Percentiles rank a stretch among this genome's conserved stretches.
These are phyloP conservation scores for Boehmeria nivea DNA, from an alignment of 306 rosid genomes.

Conservation along the genomic window DNA sequence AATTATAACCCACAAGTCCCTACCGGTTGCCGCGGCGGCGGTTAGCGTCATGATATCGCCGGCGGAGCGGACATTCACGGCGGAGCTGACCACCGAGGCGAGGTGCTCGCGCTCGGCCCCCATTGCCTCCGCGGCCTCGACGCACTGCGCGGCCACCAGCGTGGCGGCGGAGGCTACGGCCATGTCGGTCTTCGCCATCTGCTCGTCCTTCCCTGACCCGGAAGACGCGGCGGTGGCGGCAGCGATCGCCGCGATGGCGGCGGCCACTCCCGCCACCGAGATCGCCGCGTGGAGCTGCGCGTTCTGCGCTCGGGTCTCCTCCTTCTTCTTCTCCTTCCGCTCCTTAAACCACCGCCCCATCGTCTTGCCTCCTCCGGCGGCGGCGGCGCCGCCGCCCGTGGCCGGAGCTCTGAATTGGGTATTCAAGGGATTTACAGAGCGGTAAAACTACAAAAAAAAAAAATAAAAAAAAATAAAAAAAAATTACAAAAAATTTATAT, in stretches of 20 bases:
- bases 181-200: constrained; percentile 61
- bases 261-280: constrained; percentile 85
- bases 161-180: constrained; percentile 97
- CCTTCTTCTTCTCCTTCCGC: constrained; percentile 87
- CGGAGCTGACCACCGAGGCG: constrained; percentile 70
- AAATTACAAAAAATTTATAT: too few species aligned
- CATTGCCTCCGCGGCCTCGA: constrained; percentile 86
- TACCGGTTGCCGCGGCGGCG: constrained; percentile 77
- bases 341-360: constrained; percentile 95
- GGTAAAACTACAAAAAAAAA: constrained; percentile 36
- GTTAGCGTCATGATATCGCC: constrained; percentile 89
- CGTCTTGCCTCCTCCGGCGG: constrained; percentile 54
- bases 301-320: constrained; percentile 73
- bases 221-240: constrained; percentile 73
- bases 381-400: constrained; percentile 12
- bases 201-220: constrained; percentile 49
- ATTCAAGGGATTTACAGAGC: constrained; percentile 33
- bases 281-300: constrained; percentile 90
- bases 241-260: constrained; percentile 77
- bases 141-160: constrained; percentile 87
- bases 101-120: constrained; percentile 93
- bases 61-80: constrained; percentile 82
- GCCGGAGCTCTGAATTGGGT: constrained; percentile 31
- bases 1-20: not conserved
- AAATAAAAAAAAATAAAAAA: too few species aligned